phyloP scores from a whole-genome alignment of 2,329 filamentous ascomycete species.

The Trichoderma semiorbis region DNA sequence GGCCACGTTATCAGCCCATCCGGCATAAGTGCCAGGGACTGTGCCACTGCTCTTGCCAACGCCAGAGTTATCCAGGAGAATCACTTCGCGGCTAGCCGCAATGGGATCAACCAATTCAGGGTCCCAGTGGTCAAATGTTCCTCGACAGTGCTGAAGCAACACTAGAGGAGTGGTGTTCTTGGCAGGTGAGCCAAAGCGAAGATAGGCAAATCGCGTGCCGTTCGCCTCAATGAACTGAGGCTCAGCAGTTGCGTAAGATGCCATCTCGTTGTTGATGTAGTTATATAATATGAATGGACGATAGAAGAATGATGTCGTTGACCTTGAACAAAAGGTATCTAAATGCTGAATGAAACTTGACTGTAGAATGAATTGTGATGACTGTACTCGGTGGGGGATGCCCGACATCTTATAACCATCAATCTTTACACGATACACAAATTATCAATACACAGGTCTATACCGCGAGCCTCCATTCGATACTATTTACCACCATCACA shows the following conservation, averaged over 20 bases:
- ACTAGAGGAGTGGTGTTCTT: not conserved
- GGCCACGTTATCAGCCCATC: not conserved
- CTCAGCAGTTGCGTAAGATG: constrained; percentile 8
- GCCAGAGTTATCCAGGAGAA: not conserved
- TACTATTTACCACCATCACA: not conserved
- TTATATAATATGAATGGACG: not conserved
- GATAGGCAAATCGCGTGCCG: constrained; percentile 5
- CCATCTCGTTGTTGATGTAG: not conserved
- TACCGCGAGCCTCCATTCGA: not conserved
- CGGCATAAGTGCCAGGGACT: not conserved
- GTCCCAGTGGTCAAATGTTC: constrained; percentile 8
- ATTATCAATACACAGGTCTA: not conserved
- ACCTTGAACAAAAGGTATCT: not conserved
- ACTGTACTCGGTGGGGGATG: not conserved
- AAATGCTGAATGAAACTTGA: not conserved
- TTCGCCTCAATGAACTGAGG: constrained; percentile 8
- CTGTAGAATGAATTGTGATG: not conserved
- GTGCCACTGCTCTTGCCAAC: not conserved
- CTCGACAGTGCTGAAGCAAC: not conserved
- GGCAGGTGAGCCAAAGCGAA: not conserved
- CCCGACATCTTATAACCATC: not conserved
- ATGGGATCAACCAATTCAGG: not conserved
- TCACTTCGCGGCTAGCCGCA: not conserved
- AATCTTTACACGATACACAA: not conserved
- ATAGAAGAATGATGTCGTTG: not conserved